phyloP scores from a whole-genome alignment of 2,329 filamentous ascomycete species.

The Bipolaris bicolor region DNA sequence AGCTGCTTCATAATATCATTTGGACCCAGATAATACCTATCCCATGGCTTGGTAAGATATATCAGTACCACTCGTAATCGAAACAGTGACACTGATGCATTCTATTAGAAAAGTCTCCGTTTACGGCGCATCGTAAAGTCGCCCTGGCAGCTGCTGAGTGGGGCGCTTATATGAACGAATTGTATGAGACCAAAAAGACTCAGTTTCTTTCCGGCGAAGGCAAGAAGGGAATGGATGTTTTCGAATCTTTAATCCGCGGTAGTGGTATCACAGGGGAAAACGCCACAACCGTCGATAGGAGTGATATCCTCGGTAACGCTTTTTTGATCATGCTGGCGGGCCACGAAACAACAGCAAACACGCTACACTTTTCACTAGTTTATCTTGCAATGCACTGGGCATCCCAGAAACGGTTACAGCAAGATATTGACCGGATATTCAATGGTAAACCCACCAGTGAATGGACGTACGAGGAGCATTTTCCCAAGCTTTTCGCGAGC shows the following conservation, averaged over 20 bases:
- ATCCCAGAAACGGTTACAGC: constrained; percentile 70
- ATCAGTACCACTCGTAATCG: not conserved
- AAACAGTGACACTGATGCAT: constrained; percentile 6
- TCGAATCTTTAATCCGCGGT: constrained; percentile 52
- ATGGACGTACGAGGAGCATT: constrained; percentile 74
- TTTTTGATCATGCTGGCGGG: constrained; percentile 70
- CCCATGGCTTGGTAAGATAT: constrained; percentile 60
- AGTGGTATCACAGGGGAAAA: constrained; percentile 43
- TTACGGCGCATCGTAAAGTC: constrained; percentile 59
- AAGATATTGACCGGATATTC: constrained; percentile 71
- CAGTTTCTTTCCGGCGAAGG: constrained; percentile 47
- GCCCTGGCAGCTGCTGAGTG: constrained; percentile 67
- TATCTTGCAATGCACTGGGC: constrained; percentile 69
- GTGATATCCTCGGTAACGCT: constrained; percentile 74
- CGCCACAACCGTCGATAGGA: constrained; percentile 41
- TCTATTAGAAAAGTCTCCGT: constrained; percentile 37
- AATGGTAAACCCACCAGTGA: constrained; percentile 62
- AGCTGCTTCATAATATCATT: constrained; percentile 68
- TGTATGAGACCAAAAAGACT: constrained; percentile 67
- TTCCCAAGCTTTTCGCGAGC: constrained; percentile 70
- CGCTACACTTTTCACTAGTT: constrained; percentile 72
- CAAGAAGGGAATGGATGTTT: constrained; percentile 61
- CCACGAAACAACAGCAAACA: constrained; percentile 81
- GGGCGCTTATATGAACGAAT: constrained; percentile 71
- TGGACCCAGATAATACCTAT: constrained; percentile 65